Base-by-base conservation (phyloP, 768 basidiomycete species). In the Chlorophyllum brunneum region DNA sequence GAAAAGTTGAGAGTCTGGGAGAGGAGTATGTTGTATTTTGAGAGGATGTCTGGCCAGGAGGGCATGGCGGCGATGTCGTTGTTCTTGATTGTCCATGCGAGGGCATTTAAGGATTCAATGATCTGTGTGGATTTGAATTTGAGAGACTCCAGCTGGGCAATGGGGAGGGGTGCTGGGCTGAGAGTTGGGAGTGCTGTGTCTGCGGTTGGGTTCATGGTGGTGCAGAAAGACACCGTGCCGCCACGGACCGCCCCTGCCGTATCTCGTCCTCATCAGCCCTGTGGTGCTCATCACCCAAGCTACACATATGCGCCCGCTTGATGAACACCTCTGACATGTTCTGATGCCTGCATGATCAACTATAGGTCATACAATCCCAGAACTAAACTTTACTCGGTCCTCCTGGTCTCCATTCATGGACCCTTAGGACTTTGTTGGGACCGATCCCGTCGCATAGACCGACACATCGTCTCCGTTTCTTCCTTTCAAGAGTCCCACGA, bases 31-130 rank as follows among this genome's bases (percentile, higher is more conserved):
- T 85, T 91, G 78, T 92, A 92, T 72, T 91, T 92, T 11, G 85
- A 83, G 48, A 92, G 75, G 49, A 93, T 81, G 61, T 92, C 90
- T 2, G 90, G 91, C 91, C 91, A 92, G 6, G 86, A 68, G 2
- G 85, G 83, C 82, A 91, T 89, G 31, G 68, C 70, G 38, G 73
- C 76, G 31, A 80, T 74, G 10, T 78, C 78, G 3, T 77, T 78
- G 5, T 70, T 73, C 48, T 88, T 83, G 58, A 91, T 72, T 5
- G 79, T 84, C 47, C 78, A 73, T 51, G 83, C 83, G 7, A 91
- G 71, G 0, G 73, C 70, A 51, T 82, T 72, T 20, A 91, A 85
- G 5, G 86, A 87, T 45, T 92, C 89, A 39, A 89, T 81, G 30
- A 91, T 88, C 63, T 90, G 88, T 54, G 78, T 81, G 3, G 85